Conservation (phyloP, 257 asterid species). For the Solanum chiquidenum region DNA sequence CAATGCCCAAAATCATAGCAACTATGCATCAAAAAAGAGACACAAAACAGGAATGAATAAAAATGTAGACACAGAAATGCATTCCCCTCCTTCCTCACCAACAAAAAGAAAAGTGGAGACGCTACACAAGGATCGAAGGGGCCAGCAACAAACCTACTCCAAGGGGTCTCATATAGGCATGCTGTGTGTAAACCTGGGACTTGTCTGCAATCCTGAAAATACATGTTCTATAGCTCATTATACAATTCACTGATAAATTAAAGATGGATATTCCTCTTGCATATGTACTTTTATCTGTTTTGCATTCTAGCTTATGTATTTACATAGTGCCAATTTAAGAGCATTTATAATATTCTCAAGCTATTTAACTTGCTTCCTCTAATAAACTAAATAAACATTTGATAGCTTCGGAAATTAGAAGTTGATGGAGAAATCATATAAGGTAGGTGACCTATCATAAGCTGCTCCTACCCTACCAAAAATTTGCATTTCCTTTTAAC, state of each 20-base stretch:
- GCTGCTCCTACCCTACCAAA: neutral
- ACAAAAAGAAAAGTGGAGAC: neutral
- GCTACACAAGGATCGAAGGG: neutral
- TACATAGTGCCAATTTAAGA: neutral
- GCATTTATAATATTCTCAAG: neutral
- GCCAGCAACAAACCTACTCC: conserved; percentile 72
- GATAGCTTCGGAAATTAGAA: neutral
- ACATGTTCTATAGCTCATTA: neutral
- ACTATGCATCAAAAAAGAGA: conserved; percentile 30
- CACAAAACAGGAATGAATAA: neutral
- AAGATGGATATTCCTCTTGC: neutral
- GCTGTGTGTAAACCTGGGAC: conserved; percentile 98
- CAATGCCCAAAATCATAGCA: conserved; percentile 93
- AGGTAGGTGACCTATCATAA: neutral
- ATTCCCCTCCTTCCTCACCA: neutral
- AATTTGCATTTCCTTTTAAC: neutral
- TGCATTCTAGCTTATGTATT: neutral
- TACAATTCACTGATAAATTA: neutral
- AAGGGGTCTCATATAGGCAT: conserved; percentile 99
- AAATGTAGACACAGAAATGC: neutral
- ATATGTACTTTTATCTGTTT: neutral
- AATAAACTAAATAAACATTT: neutral
- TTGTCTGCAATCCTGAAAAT: conserved; percentile 93
- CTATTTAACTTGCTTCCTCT: neutral
- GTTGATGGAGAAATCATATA: neutral